Percentiles rank a stretch among this genome's conserved stretches.
phyloP scores from a whole-genome alignment of 2,329 filamentous ascomycete species.

The Karstenula rhodostoma region DNA sequence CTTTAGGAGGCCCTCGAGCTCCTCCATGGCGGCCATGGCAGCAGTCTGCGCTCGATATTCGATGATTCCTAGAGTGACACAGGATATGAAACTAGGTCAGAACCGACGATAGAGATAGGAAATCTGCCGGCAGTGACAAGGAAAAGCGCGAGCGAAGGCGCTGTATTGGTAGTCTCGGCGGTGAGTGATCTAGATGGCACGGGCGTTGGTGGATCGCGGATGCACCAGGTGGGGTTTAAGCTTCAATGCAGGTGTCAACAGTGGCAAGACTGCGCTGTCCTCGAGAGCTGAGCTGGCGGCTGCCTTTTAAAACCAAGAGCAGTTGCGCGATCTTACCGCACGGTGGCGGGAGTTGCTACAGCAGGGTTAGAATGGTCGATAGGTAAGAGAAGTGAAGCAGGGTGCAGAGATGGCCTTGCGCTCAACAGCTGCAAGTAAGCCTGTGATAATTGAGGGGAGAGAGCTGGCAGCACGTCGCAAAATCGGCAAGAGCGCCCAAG shows the following conservation, averaged over 20 bases:
- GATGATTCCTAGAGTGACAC: neutral
- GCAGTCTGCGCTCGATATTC: conserved; percentile 31
- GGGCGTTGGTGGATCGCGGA: conserved; percentile 28
- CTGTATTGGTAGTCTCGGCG: conserved; percentile 34
- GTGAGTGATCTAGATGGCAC: conserved; percentile 38
- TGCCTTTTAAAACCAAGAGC: conserved; percentile 28
- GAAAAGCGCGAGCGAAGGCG: conserved; percentile 26
- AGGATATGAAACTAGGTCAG: conserved; percentile 22
- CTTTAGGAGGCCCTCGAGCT: conserved; percentile 88
- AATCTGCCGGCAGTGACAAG: conserved; percentile 8
- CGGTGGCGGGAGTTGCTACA: conserved; percentile 28
- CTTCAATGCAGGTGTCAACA: conserved; percentile 25
- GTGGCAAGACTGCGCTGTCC: conserved; percentile 28
- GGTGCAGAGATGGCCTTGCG: conserved; percentile 31
- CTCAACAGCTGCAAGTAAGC: conserved; percentile 26
- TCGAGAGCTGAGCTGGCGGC: conserved; percentile 29
- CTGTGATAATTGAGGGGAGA: conserved; percentile 8
- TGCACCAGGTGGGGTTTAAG: conserved; percentile 8
- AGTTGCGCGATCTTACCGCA: conserved; percentile 28
- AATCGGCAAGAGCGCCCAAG: conserved; percentile 8
- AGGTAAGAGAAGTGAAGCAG: conserved; percentile 29
- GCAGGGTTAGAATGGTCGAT: conserved; percentile 19
- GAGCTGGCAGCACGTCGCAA: conserved; percentile 11
- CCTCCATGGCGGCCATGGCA: conserved; percentile 77
- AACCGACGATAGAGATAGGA: conserved; percentile 28